These are phyloP conservation scores for Scytalidium lignicola DNA, from an alignment of 2,329 filamentous ascomycete species.

Conservation along the genomic window DNA sequence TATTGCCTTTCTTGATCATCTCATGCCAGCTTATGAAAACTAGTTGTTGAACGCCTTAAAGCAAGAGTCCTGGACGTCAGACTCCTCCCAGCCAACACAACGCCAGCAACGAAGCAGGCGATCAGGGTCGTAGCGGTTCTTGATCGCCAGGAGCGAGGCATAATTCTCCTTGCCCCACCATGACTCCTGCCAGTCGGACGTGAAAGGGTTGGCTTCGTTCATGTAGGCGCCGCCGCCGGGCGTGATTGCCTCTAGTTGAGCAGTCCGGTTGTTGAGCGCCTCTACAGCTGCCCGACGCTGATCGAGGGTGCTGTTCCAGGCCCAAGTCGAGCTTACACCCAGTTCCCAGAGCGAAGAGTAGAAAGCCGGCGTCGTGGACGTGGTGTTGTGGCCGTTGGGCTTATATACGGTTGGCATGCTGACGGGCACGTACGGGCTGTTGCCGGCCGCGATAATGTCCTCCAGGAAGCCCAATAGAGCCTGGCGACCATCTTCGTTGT, in stretches of 20 bases:
- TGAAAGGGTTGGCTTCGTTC: constrained; percentile 14
- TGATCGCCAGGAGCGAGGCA: constrained; percentile 11
- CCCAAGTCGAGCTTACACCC: constrained; percentile 1
- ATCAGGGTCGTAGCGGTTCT: constrained; percentile 15
- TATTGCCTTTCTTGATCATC: too few relatives aligned
- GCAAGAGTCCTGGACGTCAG: too few relatives aligned
- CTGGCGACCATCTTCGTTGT: constrained; percentile 1
- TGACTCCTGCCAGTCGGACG: constrained; percentile 10
- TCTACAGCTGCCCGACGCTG: constrained; percentile 1
- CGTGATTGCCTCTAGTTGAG: constrained; percentile 2
- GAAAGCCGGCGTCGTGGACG: constrained; percentile 14
- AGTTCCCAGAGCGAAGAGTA: constrained; percentile 10
- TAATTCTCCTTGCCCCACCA: constrained; percentile 15
- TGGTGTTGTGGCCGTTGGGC: constrained; percentile 7
- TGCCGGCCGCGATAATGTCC: constrained; percentile 5
- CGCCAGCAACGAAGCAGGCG: constrained; percentile 3
- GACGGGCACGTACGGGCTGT: constrained; percentile 10
- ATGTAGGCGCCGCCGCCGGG: constrained; percentile 12
- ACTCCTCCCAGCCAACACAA: constrained; percentile 11
- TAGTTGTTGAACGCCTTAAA: too few relatives aligned
- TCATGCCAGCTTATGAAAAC: too few relatives aligned
- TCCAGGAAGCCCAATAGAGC: constrained; percentile 8
- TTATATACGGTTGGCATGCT: constrained; percentile 11
- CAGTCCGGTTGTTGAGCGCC: not conserved
- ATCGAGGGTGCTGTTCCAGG: constrained; percentile 7